Conservation (phyloP, 2,329 filamentous ascomycete species). For the Cladosporium sp. region DNA sequence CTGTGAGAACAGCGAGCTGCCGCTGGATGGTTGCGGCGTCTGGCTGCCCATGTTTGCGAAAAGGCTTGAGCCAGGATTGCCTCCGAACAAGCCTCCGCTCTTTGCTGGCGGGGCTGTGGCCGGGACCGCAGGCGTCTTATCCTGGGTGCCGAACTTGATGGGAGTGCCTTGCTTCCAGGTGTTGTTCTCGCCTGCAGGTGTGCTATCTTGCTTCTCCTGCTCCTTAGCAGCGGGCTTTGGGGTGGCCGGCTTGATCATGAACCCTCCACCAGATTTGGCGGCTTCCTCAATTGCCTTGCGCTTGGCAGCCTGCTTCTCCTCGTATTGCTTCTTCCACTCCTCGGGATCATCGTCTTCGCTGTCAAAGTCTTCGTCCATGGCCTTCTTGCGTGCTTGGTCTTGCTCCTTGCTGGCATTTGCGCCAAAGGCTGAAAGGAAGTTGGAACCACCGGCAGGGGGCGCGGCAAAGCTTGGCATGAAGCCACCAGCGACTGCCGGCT, state of each 20-base stretch:
- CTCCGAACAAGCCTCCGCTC: neutral
- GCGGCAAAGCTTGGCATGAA: conserved; percentile 24
- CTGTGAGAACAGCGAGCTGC: conserved; percentile 18
- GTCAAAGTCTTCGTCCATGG: conserved; percentile 53
- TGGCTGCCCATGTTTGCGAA: conserved; percentile 10
- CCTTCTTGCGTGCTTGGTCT: conserved; percentile 48
- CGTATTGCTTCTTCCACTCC: conserved; percentile 49
- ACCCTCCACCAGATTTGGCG: conserved; percentile 34
- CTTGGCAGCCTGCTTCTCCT: conserved; percentile 49
- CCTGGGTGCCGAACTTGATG: conserved; percentile 47
- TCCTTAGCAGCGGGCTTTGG: neutral
- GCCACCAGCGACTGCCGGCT: conserved; percentile 7
- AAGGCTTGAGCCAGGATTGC: neutral
- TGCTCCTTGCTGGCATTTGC: conserved; percentile 41
- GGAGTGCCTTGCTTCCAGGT: conserved; percentile 51
- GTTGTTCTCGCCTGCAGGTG: conserved; percentile 38
- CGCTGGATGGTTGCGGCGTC: conserved; percentile 12
- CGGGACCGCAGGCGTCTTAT: conserved; percentile 25
- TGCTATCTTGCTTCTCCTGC: neutral
- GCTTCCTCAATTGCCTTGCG: conserved; percentile 42
- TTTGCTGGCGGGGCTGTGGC: conserved; percentile 10
- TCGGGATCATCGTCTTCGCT: conserved; percentile 54
- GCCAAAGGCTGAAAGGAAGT: conserved; percentile 48
- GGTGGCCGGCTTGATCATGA: conserved; percentile 20
- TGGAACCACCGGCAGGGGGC: conserved; percentile 27